phyloP scores from a whole-genome alignment of 208 protist genomes.

The Spongospora subterranea region DNA sequence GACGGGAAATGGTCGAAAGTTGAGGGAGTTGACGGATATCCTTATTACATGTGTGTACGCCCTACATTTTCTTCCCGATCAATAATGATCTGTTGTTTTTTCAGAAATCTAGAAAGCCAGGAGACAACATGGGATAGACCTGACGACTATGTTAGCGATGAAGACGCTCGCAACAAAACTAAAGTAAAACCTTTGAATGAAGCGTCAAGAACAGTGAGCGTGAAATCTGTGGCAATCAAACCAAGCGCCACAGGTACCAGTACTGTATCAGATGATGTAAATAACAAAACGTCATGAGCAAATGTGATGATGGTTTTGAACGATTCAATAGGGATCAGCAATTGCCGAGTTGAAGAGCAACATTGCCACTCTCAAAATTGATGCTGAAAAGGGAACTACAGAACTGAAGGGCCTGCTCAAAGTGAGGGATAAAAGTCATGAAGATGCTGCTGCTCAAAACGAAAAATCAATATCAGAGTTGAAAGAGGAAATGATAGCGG shows the following conservation, averaged over 20 bases:
- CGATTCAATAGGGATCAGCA: neutral
- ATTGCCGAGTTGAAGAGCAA: neutral
- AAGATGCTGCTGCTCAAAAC: neutral
- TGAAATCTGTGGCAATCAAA: neutral
- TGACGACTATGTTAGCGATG: neutral
- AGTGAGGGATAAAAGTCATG: neutral
- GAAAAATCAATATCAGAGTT: neutral
- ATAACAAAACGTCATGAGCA: no score
- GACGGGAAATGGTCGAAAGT: neutral
- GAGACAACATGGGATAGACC: conserved; percentile 42
- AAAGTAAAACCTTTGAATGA: neutral
- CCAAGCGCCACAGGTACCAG: neutral
- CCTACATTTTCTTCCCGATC: neutral
- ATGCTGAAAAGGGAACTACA: neutral
- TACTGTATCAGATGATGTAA: neutral
- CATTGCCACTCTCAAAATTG: neutral
- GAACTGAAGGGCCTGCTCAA: neutral
- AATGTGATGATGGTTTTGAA: no score
- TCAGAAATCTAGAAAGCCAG: neutral
- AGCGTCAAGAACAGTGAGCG: neutral
- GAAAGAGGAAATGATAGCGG: neutral
- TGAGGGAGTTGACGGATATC: conserved; percentile 30
- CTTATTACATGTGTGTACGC: neutral
- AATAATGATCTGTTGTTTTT: neutral
- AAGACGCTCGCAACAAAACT: neutral